Base-by-base conservation (phyloP, 345 rosid genomes). In the Hypericum perforatum region DNA sequence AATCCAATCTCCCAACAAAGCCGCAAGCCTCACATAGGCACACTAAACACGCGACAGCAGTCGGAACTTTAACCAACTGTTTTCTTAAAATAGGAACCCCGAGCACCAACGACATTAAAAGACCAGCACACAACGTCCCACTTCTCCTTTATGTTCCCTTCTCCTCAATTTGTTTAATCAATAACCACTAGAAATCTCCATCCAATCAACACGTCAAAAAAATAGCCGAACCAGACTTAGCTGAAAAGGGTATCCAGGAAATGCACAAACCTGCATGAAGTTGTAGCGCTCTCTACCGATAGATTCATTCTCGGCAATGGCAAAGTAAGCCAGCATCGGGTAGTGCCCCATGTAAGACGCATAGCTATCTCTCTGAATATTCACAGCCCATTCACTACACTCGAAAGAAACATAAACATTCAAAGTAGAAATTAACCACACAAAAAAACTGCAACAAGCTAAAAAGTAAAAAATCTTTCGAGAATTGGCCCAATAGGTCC, bases 201-300 rank as follows among this genome's bases (percentile, higher is more conserved):
- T 22, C 4, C 32, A 22, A 22, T 22, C 32, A 29, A 46, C 8
- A 8, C 43, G 2, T 44, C 37, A 37, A 9, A 36, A 36, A 32
- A 41, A 49, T 7, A 6, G 7, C 41, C 0, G n/a, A 50, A 45
- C 3, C 9, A 39, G 37, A 60, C 0, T n/a, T 58, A 13, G 8
- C 39, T 11, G 45, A 6, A 16, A 12, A 7, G 8, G 16, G 7
- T 42, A 66, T 11, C 0, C 9, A 59, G 56, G 9, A 44, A 47
- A 10, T 4, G 4, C 8, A 9, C 16, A 57, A 57, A 75, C 95
- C 96, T 86, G 91, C 97, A 90, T 86, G 52, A 86, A 84, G 67
- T 86, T 86, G 85, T 90, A 84, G 64, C 89, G 85, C 57, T 90
- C 95, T 16, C 98, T 75, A 13, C 89, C 96, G 64, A 90, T 81